Percentiles rank a stretch among this genome's conserved stretches.
Evolutionary conservation across 148 eudicot species (phyloP).

Genomic region (Vaccinium macrocarpon): DNA sequence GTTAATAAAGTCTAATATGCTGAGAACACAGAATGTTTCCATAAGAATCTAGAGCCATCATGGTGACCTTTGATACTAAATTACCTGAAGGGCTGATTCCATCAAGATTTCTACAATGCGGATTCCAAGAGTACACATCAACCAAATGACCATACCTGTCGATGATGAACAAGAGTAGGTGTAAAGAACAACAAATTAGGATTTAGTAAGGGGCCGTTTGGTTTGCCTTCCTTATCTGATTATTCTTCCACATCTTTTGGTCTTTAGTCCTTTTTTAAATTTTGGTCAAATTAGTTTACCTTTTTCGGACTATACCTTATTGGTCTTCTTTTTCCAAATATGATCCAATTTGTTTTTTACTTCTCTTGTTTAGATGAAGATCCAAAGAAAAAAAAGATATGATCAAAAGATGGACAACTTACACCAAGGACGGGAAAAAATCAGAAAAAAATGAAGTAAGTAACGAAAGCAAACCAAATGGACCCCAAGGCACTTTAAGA

Average conservation of each 20-base stretch:
- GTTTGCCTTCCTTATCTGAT: background rate
- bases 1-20: background rate
- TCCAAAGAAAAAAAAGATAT: background rate
- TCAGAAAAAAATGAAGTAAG: background rate
- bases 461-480: background rate
- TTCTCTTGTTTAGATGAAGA: background rate
- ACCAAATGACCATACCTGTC: constrained; percentile 77
- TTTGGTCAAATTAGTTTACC: background rate
- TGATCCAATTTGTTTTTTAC: background rate
- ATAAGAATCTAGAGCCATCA: background rate
- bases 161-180: constrained; percentile 1
- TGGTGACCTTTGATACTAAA: background rate
- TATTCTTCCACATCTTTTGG: background rate
- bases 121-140: constrained; percentile 87
- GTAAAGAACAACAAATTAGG: background rate
- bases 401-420: background rate
- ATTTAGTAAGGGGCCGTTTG: background rate
- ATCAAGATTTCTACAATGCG: constrained; percentile 83
- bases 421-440: background rate
- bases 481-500: background rate
- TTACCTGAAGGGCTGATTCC: constrained; percentile 74
- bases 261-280: background rate
- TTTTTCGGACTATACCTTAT: background rate
- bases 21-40: background rate
- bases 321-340: background rate